Evolutionary conservation across 441 rosid species (phyloP), one percentile per base, ranked within the genome.

Genomic region (Pelargonium fulgidum): DNA sequence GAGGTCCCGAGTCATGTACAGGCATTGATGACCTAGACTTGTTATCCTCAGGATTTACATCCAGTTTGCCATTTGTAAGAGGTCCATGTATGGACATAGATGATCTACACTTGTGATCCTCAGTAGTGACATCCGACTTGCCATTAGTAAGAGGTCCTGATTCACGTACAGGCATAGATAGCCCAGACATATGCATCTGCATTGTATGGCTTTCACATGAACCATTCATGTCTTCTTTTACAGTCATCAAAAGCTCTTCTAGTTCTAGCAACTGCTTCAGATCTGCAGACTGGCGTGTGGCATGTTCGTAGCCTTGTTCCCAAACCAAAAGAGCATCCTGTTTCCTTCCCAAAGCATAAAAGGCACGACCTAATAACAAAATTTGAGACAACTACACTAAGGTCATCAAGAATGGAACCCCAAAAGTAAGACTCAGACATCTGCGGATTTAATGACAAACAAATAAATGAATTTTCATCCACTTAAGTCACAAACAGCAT

Each of bases 251-350:
- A 66, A 90, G 91, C 70, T 90, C 96, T 78, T 92, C 96, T 76
- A 94, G 82, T 79, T 94, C 99, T 75, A 94, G 79, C 74, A 94
- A 76, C 67, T 87, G 97, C 85, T 85, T 94, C 82, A 94, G 82
- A 85, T 94, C 99, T 14, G 97, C 85, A 58, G 94, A 85, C 74
- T 87, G 85, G 64, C 66, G 70, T 73, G 89, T 72, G 67, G 96
- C 94, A 77, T 75, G 85, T 12, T 79, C 81, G 69, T 85, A 83
- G 17, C 97, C 99, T 73, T 84, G 83, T 85, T 86, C 89, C 93
- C 97, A 87, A 76, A 84, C 90, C 70, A 82, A 68, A 71, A 85
- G 72, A 14, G 99, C 96, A 66, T 91, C 99, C 48, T 78, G 85
- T 77, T 87, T 85, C 81, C 87, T 90, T 74, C 97, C 97, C 80